Conservation (phyloP, 192 early-diverging fungal species). For the Backusella australiensis region DNA sequence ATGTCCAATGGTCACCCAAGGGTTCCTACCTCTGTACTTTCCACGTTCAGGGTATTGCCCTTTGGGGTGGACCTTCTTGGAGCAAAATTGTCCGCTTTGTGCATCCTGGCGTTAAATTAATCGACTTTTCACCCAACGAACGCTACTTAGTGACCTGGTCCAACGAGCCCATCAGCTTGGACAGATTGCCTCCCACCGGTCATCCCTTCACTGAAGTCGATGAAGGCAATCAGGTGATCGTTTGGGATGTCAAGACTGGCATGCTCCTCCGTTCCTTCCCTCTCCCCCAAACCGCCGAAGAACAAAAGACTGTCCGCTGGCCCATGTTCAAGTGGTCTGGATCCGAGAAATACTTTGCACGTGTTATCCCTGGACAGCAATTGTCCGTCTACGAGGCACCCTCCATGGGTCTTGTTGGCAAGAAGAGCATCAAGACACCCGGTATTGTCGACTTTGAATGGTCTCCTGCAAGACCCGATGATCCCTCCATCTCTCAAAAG, state of each 20-base stretch:
- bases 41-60: slow-evolving; percentile 89
- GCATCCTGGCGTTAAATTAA: slow-evolving; percentile 86
- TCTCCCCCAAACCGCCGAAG: slow-evolving; percentile 45
- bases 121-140: slow-evolving; percentile 96
- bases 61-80: slow-evolving; percentile 96
- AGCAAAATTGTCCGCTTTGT: slow-evolving; percentile 88
- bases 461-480: slow-evolving; percentile 52
- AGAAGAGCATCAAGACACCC: slow-evolving; percentile 88
- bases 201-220: slow-evolving; percentile 70
- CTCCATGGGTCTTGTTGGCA: slow-evolving; percentile 88
- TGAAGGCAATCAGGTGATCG: slow-evolving; percentile 71
- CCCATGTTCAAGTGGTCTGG: slow-evolving; percentile 97
- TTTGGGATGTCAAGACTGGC: slow-evolving; percentile 93
- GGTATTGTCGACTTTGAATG: slow-evolving; percentile 79
- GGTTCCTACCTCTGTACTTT: slow-evolving; percentile 93
- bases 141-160: slow-evolving; percentile 89
- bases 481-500: slow-evolving; percentile 37
- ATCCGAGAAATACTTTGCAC: slow-evolving; percentile 93
- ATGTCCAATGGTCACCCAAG: slow-evolving; percentile 91
- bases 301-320: slow-evolving; percentile 72
- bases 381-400: slow-evolving; percentile 94
- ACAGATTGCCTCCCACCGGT: slow-evolving; percentile 42
- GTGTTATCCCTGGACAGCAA: slow-evolving; percentile 69
- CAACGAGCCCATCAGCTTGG: slow-evolving; percentile 76
- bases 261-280: slow-evolving; percentile 88